Evolutionary conservation across 225 moss, liverwort and hornwort genomes (phyloP).

Genomic region (Rhytidiadelphus loreus): DNA sequence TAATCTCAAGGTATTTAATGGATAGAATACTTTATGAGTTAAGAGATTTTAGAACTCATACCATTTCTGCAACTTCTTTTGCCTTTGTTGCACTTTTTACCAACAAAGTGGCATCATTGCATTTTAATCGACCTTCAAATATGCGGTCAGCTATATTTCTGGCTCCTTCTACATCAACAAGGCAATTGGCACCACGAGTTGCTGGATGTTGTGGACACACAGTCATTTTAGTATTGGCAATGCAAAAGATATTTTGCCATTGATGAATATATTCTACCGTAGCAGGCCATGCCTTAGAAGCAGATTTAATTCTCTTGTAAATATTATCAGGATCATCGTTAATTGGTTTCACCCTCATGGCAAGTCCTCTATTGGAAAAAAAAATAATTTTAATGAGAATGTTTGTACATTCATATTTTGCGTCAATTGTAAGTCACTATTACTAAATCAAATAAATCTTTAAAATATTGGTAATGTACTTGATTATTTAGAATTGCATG

Average conservation of each 20-base stretch:
- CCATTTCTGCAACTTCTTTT: constrained; percentile 4
- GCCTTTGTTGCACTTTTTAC: constrained; percentile 17
- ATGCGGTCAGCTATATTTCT: constrained; percentile 16
- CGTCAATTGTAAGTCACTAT: neutral
- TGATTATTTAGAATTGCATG: neutral
- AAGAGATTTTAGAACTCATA: neutral
- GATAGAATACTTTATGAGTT: neutral
- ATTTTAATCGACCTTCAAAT: constrained; percentile 47
- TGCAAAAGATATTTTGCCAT: constrained; percentile 34
- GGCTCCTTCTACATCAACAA: constrained; percentile 51
- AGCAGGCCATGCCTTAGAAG: constrained; percentile 28
- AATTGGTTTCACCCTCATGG: constrained; percentile 41
- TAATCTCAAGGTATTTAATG: neutral
- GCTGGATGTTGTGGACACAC: constrained; percentile 8
- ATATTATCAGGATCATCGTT: constrained; percentile 29
- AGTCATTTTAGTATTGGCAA: constrained; percentile 28
- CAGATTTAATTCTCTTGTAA: constrained; percentile 13
- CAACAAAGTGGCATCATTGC: constrained; percentile 7
- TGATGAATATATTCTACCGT: constrained; percentile 27
- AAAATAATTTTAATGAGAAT: neutral
- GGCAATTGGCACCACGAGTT: constrained; percentile 31
- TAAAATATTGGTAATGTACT: too few relatives aligned
- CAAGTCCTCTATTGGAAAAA: constrained; percentile 53
- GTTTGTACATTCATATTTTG: neutral
- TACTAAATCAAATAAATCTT: too few relatives aligned